Conservation (phyloP, 192 early-diverging fungal species). For the Pilaira anomala region DNA sequence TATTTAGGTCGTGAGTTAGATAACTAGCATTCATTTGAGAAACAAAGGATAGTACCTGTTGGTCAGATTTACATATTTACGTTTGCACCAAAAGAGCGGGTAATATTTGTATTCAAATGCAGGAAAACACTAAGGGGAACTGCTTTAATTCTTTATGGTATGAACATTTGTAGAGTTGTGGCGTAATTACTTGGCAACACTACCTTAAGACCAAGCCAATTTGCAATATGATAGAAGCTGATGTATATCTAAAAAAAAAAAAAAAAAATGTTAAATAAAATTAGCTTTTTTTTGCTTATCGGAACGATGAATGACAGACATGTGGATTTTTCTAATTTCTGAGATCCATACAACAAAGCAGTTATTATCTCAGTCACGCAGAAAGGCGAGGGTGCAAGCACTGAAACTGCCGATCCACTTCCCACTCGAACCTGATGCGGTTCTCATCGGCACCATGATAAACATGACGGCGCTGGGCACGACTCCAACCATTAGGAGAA, state of each 20-base stretch:
- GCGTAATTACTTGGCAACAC: constrained; percentile 1
- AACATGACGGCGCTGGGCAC: constrained; percentile 3
- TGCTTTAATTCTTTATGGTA: constrained; percentile 3
- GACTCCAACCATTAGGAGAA: constrained; percentile 1
- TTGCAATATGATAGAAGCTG: constrained; percentile 2
- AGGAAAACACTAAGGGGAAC: constrained; percentile 2
- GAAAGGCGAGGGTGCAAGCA: constrained; percentile 4
- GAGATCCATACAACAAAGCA: constrained; percentile 2
- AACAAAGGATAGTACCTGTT: not conserved
- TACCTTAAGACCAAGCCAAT: constrained; percentile 4
- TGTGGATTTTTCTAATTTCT: constrained; percentile 4
- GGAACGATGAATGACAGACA: constrained; percentile 1
- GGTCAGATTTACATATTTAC: constrained; percentile 6
- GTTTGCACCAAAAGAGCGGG: not conserved
- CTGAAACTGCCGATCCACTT: not conserved
- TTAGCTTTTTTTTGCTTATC: not conserved
- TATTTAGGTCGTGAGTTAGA: constrained; percentile 4
- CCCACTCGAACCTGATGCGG: constrained; percentile 5
- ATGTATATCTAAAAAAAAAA: constrained; percentile 1
- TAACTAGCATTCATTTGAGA: constrained; percentile 6
- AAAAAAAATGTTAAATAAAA: constrained; percentile 1
- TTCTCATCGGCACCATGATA: constrained; percentile 2
- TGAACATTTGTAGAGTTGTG: not conserved
- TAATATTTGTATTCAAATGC: constrained; percentile 3
- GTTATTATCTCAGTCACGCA: constrained; percentile 4